Evolutionary conservation across 345 rosid species (phyloP), one percentile per base, ranked within the genome.

Genomic region (Orychophragmus violaceus): DNA sequence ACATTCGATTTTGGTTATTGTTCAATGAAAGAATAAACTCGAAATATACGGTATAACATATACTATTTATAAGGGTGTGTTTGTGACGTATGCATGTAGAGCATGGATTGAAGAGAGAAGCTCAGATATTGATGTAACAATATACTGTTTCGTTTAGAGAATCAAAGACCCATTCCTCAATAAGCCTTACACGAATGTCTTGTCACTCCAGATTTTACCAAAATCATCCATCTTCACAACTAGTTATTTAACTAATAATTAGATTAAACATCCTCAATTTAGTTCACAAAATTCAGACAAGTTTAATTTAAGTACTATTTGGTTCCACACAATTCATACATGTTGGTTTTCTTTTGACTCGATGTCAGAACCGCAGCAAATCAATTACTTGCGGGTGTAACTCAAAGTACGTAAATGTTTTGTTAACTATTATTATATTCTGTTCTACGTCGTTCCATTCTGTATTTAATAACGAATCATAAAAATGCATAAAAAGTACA

Each of bases 151-250:
- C 16, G 37, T 59, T 49, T 35, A 10, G 52, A 69, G 55, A 70
- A 60, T 30, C 62, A 71, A 48, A 56, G 64, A n/a, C 70, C 44
- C 70, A 57, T 71, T 64, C 70, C 76, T 71, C 70, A 64, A 71
- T 56, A 64, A 71, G 70, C 70, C 70, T 64, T 71, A 71, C 76
- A 64, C 76, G 25, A 18, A 63, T 5, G 70, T 71, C 75, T 35
- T 71, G 64, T 64, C 76, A 64, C 70, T 64, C 59, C 41, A 4
- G 19, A 18, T 46, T 64, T 55, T 36, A 56, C 76, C 65, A 19
- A 71, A 64, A 52, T 7, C 52, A 12, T 30, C 29, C 18, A 44
- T 62, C 23, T 33, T 37, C 39, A 3, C 53, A 22, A n/a, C n/a
- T 39, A 5, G 8, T 41, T 41, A 3, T 33, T 10, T 33, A 30